Evolutionary conservation across 2,329 filamentous ascomycete species (phyloP), one percentile per base, ranked within the genome.

Genomic region (Scytalidium lignicola): DNA sequence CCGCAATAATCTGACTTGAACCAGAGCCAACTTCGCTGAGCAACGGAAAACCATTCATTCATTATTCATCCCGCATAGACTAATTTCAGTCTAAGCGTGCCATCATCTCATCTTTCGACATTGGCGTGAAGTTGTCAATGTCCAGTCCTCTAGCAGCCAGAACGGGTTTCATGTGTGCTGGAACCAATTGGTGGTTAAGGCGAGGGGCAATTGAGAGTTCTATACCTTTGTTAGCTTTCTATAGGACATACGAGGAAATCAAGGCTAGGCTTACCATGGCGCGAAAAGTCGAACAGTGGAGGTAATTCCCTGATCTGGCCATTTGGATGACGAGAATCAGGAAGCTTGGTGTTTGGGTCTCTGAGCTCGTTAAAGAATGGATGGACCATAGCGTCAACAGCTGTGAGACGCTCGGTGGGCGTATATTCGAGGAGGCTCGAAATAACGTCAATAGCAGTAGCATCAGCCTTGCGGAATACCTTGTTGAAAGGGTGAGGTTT

Each of bases 401-500:
- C 90, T 6, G 90, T 89, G 57, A 96, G 79, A 62, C 93, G 88
- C 74, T 97, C 90, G 1, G 93, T 97, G 9, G 93, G 93, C 0
- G 93, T 99, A 72, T 99, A 99, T 73, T 99, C 93, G 51, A 99
- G 78, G 50, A 99, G 76, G 55, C 87, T 86, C 47, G 90, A 93
- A 67, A 99, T 97, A 62, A 99, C 76, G 65, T 97, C 91, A 63
- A 99, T 95, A 37, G 93, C 92, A 63, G 90, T 91, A 26, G 83
- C 79, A 59, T 96, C 90, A 49, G 93, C 93, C 80, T 95, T 96
- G 60, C 93, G 86, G 81, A 99, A 97, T 49, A 99, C 93, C 81
- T 97, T 97, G 74, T 88, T 95, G 78, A 99, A 99, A 22, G 93
- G 93, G 66, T 99, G 93, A 51, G 93, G 93, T 77, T 99, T 99